Conservation (phyloP, 2,329 filamentous ascomycete genomes). For the Fusarium sp. region DNA sequence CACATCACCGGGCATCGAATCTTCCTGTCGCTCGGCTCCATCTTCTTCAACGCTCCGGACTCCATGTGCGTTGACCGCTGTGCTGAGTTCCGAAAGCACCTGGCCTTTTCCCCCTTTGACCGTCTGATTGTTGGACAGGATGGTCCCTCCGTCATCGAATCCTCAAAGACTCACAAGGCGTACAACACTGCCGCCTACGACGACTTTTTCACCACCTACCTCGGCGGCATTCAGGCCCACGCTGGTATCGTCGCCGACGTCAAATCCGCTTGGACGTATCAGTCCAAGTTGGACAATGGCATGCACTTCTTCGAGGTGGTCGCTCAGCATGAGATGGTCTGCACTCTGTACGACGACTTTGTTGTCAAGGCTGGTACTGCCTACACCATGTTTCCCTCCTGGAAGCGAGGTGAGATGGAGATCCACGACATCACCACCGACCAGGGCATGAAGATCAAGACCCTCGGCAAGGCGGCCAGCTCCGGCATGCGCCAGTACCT, state of each 20-base stretch:
- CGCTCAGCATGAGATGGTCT: slow-evolving; percentile 20
- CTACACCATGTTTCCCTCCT: slow-evolving; percentile 38
- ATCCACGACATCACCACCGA: slow-evolving; percentile 21
- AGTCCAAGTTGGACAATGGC: slow-evolving; percentile 4
- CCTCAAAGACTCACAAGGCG: background rate
- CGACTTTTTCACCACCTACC: slow-evolving; percentile 23
- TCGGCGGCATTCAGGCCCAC: slow-evolving; percentile 6
- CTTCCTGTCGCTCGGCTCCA: slow-evolving; percentile 31
- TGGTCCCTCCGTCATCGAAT: slow-evolving; percentile 8
- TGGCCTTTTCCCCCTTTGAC: background rate
- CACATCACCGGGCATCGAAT: slow-evolving; percentile 7
- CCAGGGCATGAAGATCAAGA: slow-evolving; percentile 23
- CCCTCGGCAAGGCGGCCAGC: slow-evolving; percentile 28
- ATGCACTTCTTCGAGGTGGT: slow-evolving; percentile 37
- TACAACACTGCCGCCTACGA: slow-evolving; percentile 31
- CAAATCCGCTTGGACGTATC: slow-evolving; percentile 9
- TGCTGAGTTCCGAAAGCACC: slow-evolving; percentile 8
- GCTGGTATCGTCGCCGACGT: slow-evolving; percentile 18
- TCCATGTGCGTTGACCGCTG: slow-evolving; percentile 31
- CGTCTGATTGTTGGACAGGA: slow-evolving; percentile 33
- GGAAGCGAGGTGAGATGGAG: slow-evolving; percentile 33
- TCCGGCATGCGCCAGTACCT: slow-evolving; percentile 38
- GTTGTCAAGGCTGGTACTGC: background rate
- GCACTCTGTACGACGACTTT: slow-evolving; percentile 7
- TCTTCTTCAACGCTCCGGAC: slow-evolving; percentile 35